Evolutionary conservation across 2,329 filamentous ascomycete genomes (phyloP), one percentile per base, ranked within the genome.

Genomic region (Stemphylium lycopersici): DNA sequence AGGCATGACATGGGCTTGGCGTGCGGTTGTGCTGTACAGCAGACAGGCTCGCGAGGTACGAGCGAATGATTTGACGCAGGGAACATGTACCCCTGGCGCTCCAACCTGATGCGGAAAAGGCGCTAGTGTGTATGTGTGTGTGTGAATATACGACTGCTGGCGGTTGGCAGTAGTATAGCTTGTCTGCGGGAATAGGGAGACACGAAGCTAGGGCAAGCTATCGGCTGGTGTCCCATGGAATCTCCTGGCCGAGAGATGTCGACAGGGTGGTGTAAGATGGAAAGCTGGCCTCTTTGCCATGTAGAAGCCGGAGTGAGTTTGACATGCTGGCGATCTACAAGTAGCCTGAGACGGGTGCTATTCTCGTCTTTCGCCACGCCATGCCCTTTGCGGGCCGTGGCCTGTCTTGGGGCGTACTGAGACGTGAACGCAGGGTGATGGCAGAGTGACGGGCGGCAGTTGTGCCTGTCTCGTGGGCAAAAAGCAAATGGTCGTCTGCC

Each of bases 1-100:
- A 56, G 20, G 36, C 56, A 52, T 59, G 49, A 59, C 56, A 56
- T 59, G 16, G 50, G 45, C 24, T 41, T 47, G 41, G 46, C 36
- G 53, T 44, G 49, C 36, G 15, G 8, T 29, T 29, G 26, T 29
- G 40, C 33, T 47, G 47, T 55, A 42, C 38, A 42, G 26, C 26
- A 39, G 38, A 29, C 20, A 42, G 33, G 41, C 52, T 29, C 26
- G 26, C 34, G 29, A 40, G 8, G 39, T 48, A 49, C 56, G 44
- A 55, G 52, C 52, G 48, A 55, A 56, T 52, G 16, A 32, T 10
- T 22, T 20, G 52, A 49, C 40, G 52, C 52, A 58, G 56, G 40
- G 44, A 26, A 29, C 36, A 20, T 18, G 16, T 43, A 38, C 51
- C 51, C 52, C 52, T 55, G 52, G 52, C 52, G 40, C 46, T 31